phyloP scores from a whole-genome alignment of 1,139 yeast species.

The Martiniozyma asiatica region DNA sequence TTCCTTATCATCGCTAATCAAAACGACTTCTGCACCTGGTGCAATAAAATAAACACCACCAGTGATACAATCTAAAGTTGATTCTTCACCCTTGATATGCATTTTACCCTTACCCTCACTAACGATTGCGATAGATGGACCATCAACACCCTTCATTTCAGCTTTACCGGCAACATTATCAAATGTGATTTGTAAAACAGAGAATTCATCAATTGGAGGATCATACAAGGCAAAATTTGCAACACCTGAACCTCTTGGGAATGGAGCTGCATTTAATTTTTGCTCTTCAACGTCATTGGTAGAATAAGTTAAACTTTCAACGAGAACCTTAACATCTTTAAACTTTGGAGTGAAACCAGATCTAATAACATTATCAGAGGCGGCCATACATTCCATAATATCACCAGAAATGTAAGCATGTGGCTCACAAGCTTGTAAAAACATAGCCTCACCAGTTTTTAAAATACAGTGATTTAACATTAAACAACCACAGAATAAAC shows the following conservation, averaged over 20 bases:
- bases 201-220: slow-evolving; percentile 94
- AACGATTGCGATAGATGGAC: slow-evolving; percentile 81
- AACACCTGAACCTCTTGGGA: slow-evolving; percentile 55
- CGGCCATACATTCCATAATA: slow-evolving; percentile 98
- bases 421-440: slow-evolving; percentile 92
- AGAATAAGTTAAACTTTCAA: slow-evolving; percentile 80
- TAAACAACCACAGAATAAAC: slow-evolving; percentile 90
- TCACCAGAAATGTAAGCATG: slow-evolving; percentile 97
- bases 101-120: slow-evolving; percentile 69
- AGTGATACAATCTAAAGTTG: slow-evolving; percentile 33
- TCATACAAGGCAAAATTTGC: slow-evolving; percentile 62
- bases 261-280: slow-evolving; percentile 62
- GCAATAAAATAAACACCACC: slow-evolving; percentile 83
- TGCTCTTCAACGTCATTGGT: slow-evolving; percentile 87
- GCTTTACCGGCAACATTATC: slow-evolving; percentile 29
- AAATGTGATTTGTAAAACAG: slow-evolving; percentile 71
- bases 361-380: slow-evolving; percentile 93
- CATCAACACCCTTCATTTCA: slow-evolving; percentile 48
- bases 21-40: slow-evolving; percentile 55
- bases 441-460: slow-evolving; percentile 92
- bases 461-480: slow-evolving; percentile 78
- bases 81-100: slow-evolving; percentile 32
- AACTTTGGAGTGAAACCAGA: slow-evolving; percentile 98
- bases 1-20: slow-evolving; percentile 39
- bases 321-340: slow-evolving; percentile 85